These are phyloP conservation scores for Gossypium raimondii DNA, from an alignment of 345 rosid genomes.

Conservation along the genomic window DNA sequence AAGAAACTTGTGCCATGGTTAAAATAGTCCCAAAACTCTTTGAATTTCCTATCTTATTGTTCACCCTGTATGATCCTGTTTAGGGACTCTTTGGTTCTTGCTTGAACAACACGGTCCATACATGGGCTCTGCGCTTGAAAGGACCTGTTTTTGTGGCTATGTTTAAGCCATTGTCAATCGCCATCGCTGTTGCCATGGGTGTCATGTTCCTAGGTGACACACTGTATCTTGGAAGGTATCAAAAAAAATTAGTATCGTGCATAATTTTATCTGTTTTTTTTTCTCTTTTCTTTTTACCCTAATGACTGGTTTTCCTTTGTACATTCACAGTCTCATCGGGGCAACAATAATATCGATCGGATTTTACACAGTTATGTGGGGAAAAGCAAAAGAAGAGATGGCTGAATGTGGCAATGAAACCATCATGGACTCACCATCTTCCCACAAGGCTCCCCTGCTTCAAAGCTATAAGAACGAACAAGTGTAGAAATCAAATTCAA, in stretches of 20 bases:
- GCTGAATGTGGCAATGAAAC: slow-evolving; percentile 26
- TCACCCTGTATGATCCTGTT: neutral
- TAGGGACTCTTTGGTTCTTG: slow-evolving; percentile 71
- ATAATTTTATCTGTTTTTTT: neutral
- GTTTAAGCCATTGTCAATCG: slow-evolving; percentile 75
- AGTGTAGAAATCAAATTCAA: slow-evolving; percentile 21
- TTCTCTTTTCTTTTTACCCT: too few relatives aligned
- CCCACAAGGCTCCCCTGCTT: slow-evolving; percentile 55
- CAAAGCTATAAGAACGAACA: slow-evolving; percentile 43
- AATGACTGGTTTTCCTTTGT: too few relatives aligned
- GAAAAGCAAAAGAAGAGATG: slow-evolving; percentile 65
- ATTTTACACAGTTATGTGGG: slow-evolving; percentile 89
- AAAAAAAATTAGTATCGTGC: too few relatives aligned
- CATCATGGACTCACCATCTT: slow-evolving; percentile 18
- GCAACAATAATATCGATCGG: slow-evolving; percentile 69
- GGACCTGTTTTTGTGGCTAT: slow-evolving; percentile 74
- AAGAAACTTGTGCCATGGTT: slow-evolving; percentile 22
- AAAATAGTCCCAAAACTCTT: neutral
- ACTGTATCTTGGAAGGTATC: slow-evolving; percentile 71
- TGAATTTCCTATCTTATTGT: neutral
- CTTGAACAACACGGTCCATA: slow-evolving; percentile 45
- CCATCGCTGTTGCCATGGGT: slow-evolving; percentile 67
- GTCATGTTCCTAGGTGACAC: slow-evolving; percentile 62
- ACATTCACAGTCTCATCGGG: slow-evolving; percentile 51
- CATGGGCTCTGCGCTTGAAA: slow-evolving; percentile 59